These are phyloP conservation scores for Trichoderma virens DNA, from an alignment of 495 filamentous ascomycete species.

Conservation along the genomic window DNA sequence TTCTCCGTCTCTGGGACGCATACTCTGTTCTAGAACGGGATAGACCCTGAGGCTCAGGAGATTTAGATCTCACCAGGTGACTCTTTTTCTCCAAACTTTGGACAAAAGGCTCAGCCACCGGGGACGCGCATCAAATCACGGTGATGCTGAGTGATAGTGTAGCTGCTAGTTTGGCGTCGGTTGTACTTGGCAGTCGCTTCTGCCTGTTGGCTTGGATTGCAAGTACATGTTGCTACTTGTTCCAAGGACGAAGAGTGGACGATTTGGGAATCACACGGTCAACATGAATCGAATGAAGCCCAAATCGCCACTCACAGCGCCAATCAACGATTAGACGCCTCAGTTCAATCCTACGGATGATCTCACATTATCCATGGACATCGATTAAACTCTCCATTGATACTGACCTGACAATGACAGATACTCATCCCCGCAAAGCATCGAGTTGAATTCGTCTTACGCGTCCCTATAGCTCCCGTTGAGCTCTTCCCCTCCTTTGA, in stretches of 20 bases:
- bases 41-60: neutral
- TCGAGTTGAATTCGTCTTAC: neutral
- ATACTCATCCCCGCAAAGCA: neutral
- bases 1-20: no score
- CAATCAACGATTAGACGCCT: neutral
- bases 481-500: neutral
- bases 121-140: neutral
- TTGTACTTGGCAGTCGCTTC: no score
- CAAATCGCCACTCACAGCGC: no score
- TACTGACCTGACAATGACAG: neutral
- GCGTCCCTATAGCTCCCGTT: neutral
- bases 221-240: no score
- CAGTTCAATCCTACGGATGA: neutral
- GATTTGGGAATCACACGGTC: no score
- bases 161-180: neutral
- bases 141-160: neutral
- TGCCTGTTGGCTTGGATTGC: neutral
- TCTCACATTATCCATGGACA: no score
- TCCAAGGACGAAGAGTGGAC: no score
- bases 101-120: neutral
- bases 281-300: no score
- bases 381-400: no score
- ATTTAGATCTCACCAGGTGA: slow-evolving; percentile 3
- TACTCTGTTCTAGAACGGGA: neutral
- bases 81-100: neutral